Percentiles rank a stretch among this genome's conserved stretches.
Conservation (phyloP, 495 filamentous ascomycete genomes). For the Penicillium egyptiacum region DNA sequence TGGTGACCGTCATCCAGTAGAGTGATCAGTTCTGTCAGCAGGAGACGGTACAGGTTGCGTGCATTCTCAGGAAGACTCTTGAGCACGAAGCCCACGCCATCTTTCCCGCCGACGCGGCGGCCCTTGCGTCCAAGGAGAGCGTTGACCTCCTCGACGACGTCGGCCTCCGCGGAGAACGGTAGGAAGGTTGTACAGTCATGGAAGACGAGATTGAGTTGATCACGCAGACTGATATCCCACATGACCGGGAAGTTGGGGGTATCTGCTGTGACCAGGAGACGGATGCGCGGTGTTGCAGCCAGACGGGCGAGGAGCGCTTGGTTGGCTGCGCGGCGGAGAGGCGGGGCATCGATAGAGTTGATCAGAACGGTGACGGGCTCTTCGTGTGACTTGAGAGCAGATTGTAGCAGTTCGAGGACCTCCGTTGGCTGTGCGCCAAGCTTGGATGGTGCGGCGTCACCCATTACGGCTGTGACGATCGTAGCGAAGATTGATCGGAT, state of each 20-base stretch:
- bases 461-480: slow-evolving; percentile 64
- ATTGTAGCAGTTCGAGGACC: slow-evolving; percentile 62
- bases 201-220: slow-evolving; percentile 80
- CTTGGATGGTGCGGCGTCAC: slow-evolving; percentile 53
- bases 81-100: slow-evolving; percentile 89
- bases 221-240: slow-evolving; percentile 81
- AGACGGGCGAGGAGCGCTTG: slow-evolving; percentile 77
- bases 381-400: slow-evolving; percentile 51
- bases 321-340: slow-evolving; percentile 67
- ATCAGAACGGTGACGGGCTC: slow-evolving; percentile 67
- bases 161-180: slow-evolving; percentile 66
- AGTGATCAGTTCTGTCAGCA: slow-evolving; percentile 83
- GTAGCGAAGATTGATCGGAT: slow-evolving; percentile 77
- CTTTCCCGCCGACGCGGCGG: slow-evolving; percentile 80
- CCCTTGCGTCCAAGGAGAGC: slow-evolving; percentile 80
- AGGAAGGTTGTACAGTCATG: slow-evolving; percentile 93
- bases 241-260: slow-evolving; percentile 82
- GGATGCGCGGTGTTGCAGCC: slow-evolving; percentile 69
- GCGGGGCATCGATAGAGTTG: slow-evolving; percentile 78
- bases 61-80: slow-evolving; percentile 90
- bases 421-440: slow-evolving; percentile 63
- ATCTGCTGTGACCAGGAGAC: slow-evolving; percentile 77
- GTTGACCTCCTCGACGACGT: slow-evolving; percentile 84
- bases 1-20: slow-evolving; percentile 51
- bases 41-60: slow-evolving; percentile 74